Percentiles rank a stretch among this genome's conserved stretches.
These are phyloP conservation scores for Penicillium steckii DNA, from an alignment of 495 filamentous ascomycete genomes.

Conservation along the genomic window DNA sequence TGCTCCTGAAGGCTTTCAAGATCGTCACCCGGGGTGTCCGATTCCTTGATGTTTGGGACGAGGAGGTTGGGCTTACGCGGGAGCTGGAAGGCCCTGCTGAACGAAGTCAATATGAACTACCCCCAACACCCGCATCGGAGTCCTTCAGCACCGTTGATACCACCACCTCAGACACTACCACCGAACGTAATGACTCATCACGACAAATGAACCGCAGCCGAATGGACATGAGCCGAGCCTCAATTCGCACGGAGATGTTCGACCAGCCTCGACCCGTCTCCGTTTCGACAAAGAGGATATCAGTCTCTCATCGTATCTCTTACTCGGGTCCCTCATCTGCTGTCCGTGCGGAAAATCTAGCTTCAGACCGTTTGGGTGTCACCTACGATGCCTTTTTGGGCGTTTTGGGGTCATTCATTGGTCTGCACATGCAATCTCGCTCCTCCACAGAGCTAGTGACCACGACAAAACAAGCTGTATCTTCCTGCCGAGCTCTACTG, in stretches of 20 bases:
- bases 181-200: constrained; percentile 36
- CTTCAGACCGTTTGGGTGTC: constrained; percentile 64
- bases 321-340: constrained; percentile 47
- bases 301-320: constrained; percentile 58
- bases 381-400: constrained; percentile 87
- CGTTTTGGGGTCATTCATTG: constrained; percentile 86
- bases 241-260: constrained; percentile 35
- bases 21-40: constrained; percentile 87
- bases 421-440: constrained; percentile 84
- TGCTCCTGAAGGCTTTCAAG: constrained; percentile 90
- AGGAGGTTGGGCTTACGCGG: constrained; percentile 64
- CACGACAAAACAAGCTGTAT: constrained; percentile 74
- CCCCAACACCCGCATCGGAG: constrained; percentile 73
- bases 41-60: constrained; percentile 88
- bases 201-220: constrained; percentile 39
- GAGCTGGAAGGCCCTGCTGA: constrained; percentile 48
- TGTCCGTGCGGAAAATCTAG: constrained; percentile 50
- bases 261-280: constrained; percentile 35
- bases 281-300: constrained; percentile 47
- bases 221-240: constrained; percentile 38
- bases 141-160: constrained; percentile 27
- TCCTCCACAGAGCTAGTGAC: constrained; percentile 78
- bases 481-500: constrained; percentile 74
- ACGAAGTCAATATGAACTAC: constrained; percentile 41
- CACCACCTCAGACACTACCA: constrained; percentile 19